Evolutionary conservation across 192 early-diverging fungal genomes (phyloP), one percentile per base, ranked within the genome.

Genomic region (Backusella macrospora): DNA sequence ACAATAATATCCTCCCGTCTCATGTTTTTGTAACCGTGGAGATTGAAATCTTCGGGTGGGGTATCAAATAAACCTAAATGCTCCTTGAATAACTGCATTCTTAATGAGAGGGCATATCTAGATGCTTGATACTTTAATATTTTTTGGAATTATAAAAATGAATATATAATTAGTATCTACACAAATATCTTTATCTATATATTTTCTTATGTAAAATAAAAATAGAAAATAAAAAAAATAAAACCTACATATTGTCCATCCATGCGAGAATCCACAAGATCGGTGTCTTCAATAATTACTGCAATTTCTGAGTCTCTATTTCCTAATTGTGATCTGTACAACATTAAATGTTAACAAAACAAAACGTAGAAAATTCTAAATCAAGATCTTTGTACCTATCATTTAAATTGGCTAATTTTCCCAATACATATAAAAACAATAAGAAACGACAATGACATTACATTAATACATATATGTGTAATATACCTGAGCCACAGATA

Each of bases 301-400:
- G 94, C 95, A 65, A 96, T 90, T 81, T 96, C 95, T 18, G 92
- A 94, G 77, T 96, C 95, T 42, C 93, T 89, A 75, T 90, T 89
- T 7, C 95, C 95, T 47, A 91, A 81, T 86, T 94, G 93, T 5
- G 95, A 96, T 12, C 95, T 89, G 46, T 48, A 43, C 64, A 21
- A 72, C 55, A 23, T 21, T n/a, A 62, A 37, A 72, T 64, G 26
- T 48, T 14, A 73, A 70, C 16, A 46, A 52, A 75, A 63, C 1
- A 67, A 66, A n/a, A 6, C 10, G 12, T 16, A 65, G 10, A 34
- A 73, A 21, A 65, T 43, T 15, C 39, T 13, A 65, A 38, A 29
- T 29, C 34, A 44, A 42, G 34, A 18, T 23, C 26, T 29, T 14
- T 46, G 8, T 77, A 78, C 73, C 78, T 70, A 71, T 80, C 78